Base-by-base conservation (phyloP, 1,284 basidiomycete genomes). In the Cryptococcus sp. region DNA sequence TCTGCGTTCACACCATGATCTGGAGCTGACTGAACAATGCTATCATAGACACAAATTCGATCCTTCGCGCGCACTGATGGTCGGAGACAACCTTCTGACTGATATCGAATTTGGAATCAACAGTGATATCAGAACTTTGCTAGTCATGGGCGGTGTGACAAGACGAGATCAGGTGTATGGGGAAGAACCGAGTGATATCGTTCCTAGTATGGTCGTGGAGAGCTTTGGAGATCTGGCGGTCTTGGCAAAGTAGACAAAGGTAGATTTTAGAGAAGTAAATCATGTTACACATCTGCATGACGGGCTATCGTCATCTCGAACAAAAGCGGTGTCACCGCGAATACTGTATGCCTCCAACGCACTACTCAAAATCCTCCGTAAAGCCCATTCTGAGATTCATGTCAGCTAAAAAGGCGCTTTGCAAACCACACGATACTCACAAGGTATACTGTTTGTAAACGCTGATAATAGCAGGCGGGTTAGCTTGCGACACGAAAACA, bases 71-170 rank as follows among this genome's bases (percentile, higher is more conserved):
- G 93, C 94, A 1, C 85, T 99, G 70, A 96, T 99, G 89, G 84
- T 98, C 44, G 95, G 95, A 41, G 95, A 99, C 78, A 86, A 96
- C 58, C 82, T 99, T 60, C 88, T 91, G 69, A 99, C 96, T 1
- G 96, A 99, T 78, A 77, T 79, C 23, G 64, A 89, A 48, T 99
- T 99, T 69, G 95, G 92, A 46, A 84, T 91, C 75, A 84, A 84
- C 46, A 92, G 92, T 23, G 90, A 90, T 15, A 82, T 98, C 20
- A 79, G 89, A 16, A 95, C 93, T 1, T 80, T 98, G 52, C 85
- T 98, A 44, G 96, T 99, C 51, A 81, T 99, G 63, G 96, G 93
- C n/a, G 95, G 94, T 49, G 87, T 93, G 55, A 87, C 89, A 11
- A 80, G 82, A 34, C 84, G 86, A 71, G 81, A 83, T 41, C 87